Evolutionary conservation across 192 early-diverging fungal genomes (phyloP).

Genomic region (Backusella westeae): DNA sequence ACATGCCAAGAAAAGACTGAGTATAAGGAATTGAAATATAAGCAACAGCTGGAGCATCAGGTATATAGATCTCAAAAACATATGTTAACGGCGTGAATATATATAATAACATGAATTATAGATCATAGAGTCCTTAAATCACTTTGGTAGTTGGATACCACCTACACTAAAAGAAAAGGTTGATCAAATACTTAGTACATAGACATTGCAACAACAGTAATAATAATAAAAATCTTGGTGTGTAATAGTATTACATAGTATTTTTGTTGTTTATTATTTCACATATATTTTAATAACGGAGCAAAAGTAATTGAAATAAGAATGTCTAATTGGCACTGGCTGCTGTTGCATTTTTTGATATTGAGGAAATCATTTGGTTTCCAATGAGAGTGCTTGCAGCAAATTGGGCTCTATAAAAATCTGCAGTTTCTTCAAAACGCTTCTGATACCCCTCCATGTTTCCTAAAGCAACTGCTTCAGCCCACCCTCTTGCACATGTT

Average conservation of each 20-base stretch:
- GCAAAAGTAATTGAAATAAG: not conserved
- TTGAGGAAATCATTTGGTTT: constrained; percentile 56
- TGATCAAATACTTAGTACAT: not conserved
- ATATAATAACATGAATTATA: not conserved
- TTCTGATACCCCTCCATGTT: constrained; percentile 79
- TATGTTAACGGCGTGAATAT: not conserved
- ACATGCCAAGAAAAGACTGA: constrained; percentile 7
- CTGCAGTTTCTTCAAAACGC: constrained; percentile 79
- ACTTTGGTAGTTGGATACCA: not conserved
- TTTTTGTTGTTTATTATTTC: not conserved
- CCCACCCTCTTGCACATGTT: constrained; percentile 88
- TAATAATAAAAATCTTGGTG: not conserved
- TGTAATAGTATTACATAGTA: not conserved
- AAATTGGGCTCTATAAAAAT: constrained; percentile 75
- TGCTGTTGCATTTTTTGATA: constrained; percentile 38
- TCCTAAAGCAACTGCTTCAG: constrained; percentile 81
- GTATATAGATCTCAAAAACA: not conserved
- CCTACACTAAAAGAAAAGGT: not conserved
- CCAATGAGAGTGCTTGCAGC: constrained; percentile 50
- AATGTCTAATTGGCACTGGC: not conserved
- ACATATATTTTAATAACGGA: not conserved
- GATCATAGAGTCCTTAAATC: not conserved
- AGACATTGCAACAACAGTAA: not conserved
- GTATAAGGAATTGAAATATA: constrained; percentile 28
- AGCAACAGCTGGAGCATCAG: constrained; percentile 24